Evolutionary conservation across 305 asterid genomes (phyloP).

Genomic region (Solanum chacoense): DNA sequence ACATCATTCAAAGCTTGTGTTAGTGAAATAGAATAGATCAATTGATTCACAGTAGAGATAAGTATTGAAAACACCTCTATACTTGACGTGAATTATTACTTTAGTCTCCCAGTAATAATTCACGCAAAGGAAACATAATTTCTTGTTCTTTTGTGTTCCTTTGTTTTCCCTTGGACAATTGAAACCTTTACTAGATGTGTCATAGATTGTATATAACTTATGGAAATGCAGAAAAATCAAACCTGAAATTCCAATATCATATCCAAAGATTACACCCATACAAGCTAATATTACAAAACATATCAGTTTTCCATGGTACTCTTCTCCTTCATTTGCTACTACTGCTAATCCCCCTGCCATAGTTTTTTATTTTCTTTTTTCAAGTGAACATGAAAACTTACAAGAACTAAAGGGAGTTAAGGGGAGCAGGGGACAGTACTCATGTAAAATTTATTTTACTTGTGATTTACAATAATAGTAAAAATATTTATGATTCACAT

Average conservation of each 20-base stretch:
- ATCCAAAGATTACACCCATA: constrained; percentile 26
- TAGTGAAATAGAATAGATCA: not conserved
- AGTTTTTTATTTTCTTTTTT: not conserved
- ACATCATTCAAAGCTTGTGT: not conserved
- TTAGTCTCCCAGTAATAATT: not conserved
- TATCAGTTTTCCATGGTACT: constrained; percentile 17
- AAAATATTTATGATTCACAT: not conserved
- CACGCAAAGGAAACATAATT: not conserved
- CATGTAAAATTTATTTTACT: not conserved
- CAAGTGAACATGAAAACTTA: not conserved
- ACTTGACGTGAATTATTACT: not conserved
- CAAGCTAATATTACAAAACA: constrained; percentile 21
- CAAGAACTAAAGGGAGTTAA: not conserved
- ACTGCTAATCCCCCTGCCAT: constrained; percentile 10
- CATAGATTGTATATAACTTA: not conserved
- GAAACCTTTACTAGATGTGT: not conserved
- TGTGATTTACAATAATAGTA: not conserved
- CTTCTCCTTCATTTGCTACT: constrained; percentile 3
- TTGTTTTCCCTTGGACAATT: not conserved
- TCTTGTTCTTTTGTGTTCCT: not conserved
- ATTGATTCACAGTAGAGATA: not conserved
- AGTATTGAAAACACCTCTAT: not conserved
- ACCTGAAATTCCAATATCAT: constrained; percentile 35
- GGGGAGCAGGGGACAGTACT: not conserved
- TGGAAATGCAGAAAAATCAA: not conserved